Evolutionary conservation across 73 alveolate species (phyloP).

Genomic region (Paramecium caudatum): DNA sequence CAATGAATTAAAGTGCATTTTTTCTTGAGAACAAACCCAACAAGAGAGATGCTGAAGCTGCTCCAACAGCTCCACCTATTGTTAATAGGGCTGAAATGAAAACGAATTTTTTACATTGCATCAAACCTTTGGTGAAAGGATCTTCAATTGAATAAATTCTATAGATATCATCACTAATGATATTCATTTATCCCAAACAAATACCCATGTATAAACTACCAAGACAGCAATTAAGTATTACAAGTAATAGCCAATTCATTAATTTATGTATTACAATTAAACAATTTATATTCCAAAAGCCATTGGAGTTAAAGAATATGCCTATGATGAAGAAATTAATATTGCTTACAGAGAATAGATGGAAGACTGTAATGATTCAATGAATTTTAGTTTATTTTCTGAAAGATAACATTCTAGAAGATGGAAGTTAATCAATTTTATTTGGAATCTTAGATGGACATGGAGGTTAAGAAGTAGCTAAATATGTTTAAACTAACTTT

Average conservation of each 20-base stretch:
- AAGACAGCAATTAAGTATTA: conserved; percentile 41
- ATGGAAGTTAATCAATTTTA: conserved; percentile 73
- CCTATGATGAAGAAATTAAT: conserved; percentile 76
- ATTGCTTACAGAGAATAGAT: conserved; percentile 50
- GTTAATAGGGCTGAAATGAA: background rate
- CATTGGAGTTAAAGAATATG: conserved; percentile 76
- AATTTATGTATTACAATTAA: conserved; percentile 13
- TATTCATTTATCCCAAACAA: conserved; percentile 35
- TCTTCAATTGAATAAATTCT: background rate
- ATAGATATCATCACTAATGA: background rate
- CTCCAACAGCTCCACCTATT: conserved; percentile 12
- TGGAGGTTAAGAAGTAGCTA: conserved; percentile 74
- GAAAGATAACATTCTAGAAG: conserved; percentile 72
- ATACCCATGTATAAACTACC: conserved; percentile 17
- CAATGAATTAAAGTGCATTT: background rate
- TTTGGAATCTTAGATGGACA: conserved; percentile 77
- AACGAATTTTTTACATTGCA: background rate
- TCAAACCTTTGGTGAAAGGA: background rate
- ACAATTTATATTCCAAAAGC: conserved; percentile 75
- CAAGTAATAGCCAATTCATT: conserved; percentile 29
- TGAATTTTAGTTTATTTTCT: conserved; percentile 63
- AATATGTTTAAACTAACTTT: conserved; percentile 66
- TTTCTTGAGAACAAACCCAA: background rate
- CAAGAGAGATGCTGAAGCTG: background rate
- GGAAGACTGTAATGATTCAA: conserved; percentile 72